Percentiles rank a stretch among this genome's conserved stretches.
These are phyloP conservation scores for Antarctomyces pellizariae DNA, from an alignment of 495 filamentous ascomycete species.

Conservation along the genomic window DNA sequence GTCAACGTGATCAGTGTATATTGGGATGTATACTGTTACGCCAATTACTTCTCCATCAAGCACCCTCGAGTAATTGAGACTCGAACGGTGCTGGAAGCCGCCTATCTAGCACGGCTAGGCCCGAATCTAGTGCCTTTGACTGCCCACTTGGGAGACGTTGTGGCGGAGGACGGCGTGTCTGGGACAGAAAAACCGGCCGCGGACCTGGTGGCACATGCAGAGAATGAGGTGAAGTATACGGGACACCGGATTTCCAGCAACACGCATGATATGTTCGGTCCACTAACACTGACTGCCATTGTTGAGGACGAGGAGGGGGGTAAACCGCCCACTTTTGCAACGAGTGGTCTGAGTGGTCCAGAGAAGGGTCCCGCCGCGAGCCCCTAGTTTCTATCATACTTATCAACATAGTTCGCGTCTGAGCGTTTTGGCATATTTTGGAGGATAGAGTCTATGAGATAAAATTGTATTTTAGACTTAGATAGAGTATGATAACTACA, in stretches of 20 bases:
- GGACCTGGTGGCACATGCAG: background rate
- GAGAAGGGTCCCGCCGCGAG: too few species aligned
- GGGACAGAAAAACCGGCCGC: background rate
- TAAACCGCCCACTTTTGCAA: too few species aligned
- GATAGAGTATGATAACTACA: too few species aligned
- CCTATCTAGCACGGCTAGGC: background rate
- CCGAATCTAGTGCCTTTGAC: too few species aligned
- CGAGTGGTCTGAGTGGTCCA: too few species aligned
- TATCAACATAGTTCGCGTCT: too few species aligned
- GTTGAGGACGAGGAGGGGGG: background rate
- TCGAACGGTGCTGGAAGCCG: background rate
- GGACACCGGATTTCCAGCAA: background rate
- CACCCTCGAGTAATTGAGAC: background rate
- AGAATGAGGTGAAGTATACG: background rate
- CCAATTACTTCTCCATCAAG: background rate
- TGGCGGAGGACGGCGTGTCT: background rate
- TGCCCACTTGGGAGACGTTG: background rate
- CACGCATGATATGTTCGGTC: too few species aligned
- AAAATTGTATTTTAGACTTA: too few species aligned
- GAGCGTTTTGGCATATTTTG: too few species aligned
- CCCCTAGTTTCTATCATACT: too few species aligned
- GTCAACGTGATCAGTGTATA: constrained; percentile 1
- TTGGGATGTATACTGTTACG: background rate
- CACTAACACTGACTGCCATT: too few species aligned
- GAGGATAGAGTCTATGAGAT: too few species aligned